Evolutionary conservation across 495 filamentous ascomycete species (phyloP), one percentile per base, ranked within the genome.

Genomic region (Penicillium steckii): DNA sequence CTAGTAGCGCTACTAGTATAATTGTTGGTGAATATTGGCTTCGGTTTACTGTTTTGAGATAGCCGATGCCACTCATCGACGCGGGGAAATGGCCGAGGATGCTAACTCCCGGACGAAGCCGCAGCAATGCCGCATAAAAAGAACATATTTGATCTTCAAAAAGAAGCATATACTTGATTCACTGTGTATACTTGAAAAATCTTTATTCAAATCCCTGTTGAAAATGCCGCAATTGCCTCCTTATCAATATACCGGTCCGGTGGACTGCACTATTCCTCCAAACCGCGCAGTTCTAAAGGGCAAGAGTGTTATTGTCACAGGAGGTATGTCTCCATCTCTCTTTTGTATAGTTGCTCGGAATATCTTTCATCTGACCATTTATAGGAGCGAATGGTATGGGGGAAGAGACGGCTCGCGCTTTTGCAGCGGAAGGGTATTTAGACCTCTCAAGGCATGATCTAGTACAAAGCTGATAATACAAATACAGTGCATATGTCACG

Each of bases 311-410:
- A 67, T 71, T 46, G 33, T 49, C 9, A 60, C 60, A 10, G 57
- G 60, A 47, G 54, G 48, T 57, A 24, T 9, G 13, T 29, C 5
- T 19, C 9, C 15, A n/a, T n/a, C 1, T 37, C n/a, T 37, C 33
- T 4, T 3, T 37, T 37, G 8, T 7, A 21, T 8, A 5, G 3
- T 35, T 35, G 3, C 32, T 35, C 6, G n/a, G 8, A 3, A 13
- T 13, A 15, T 35, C n/a, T 15, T 4, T 15, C 5, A 35, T 35
- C 32, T n/a, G 13, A n/a, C 32, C 5, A 6, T 29, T 62, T 44
- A 49, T 56, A 44, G 68, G 70, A 35, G 71, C 68, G 44, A 73
- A 71, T 57, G 73, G 73, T 29, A 76, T 76, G 46, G 73, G 71
- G 45, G 66, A 72, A 53, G 65, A 60, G 4, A 70, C 58, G 17